Evolutionary conservation across 2,329 filamentous ascomycete genomes (phyloP).

Genomic region (Curvularia eragrostidis): DNA sequence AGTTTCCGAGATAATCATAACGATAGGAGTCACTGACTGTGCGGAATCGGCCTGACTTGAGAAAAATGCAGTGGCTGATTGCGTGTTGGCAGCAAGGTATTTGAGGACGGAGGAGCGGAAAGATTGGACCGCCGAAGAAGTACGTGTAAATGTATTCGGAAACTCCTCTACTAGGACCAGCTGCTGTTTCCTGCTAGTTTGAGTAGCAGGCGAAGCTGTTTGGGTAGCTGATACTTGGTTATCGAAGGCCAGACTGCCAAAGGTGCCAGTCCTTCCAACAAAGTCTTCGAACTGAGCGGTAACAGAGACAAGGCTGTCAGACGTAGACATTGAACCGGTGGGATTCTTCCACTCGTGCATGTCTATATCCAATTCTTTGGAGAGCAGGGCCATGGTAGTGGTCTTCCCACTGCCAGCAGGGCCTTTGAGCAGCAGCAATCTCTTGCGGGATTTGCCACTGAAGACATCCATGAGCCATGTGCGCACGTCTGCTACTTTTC

Average conservation of each 20-base stretch:
- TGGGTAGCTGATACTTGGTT: constrained; percentile 21
- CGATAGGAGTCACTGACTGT: constrained; percentile 64
- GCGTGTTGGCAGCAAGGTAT: constrained; percentile 73
- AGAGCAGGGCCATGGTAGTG: constrained; percentile 79
- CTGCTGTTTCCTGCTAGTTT: constrained; percentile 43
- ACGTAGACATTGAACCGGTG: constrained; percentile 63
- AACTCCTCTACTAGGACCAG: constrained; percentile 59
- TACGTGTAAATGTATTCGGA: constrained; percentile 57
- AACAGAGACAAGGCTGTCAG: constrained; percentile 71
- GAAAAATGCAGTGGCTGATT: constrained; percentile 59
- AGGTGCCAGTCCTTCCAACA: constrained; percentile 79
- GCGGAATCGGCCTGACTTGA: constrained; percentile 31
- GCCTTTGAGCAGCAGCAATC: constrained; percentile 84
- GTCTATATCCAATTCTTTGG: constrained; percentile 76
- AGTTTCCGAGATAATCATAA: constrained; percentile 92
- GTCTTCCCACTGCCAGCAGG: constrained; percentile 93
- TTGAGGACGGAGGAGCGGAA: constrained; percentile 77
- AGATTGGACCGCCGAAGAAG: constrained; percentile 53
- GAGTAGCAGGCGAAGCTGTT: constrained; percentile 20
- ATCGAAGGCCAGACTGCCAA: constrained; percentile 70
- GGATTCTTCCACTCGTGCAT: constrained; percentile 93
- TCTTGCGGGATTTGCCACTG: constrained; percentile 65
- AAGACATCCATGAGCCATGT: constrained; percentile 81
- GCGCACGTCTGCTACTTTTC: constrained; percentile 85
- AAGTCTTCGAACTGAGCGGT: constrained; percentile 92